Percentiles rank a stretch among this genome's conserved stretches.
These are phyloP conservation scores for Rhodosporidiobolus sp. DNA, from an alignment of 768 basidiomycete species.

Conservation along the genomic window DNA sequence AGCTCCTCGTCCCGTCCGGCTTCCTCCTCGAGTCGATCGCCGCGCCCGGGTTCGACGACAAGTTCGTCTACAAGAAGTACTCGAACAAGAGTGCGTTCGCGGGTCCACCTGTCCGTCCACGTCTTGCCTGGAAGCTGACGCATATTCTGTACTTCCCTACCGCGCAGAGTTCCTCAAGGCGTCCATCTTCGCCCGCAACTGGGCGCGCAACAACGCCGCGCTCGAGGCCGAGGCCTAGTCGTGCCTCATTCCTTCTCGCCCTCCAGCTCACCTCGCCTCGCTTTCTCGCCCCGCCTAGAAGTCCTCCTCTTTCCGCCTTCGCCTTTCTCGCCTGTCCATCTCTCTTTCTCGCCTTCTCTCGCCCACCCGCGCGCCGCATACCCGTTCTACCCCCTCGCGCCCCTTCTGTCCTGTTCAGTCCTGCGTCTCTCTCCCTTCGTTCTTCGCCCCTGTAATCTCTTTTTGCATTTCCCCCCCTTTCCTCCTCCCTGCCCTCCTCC, in stretches of 20 bases:
- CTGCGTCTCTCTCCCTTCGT: not conserved
- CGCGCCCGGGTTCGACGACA: slow-evolving; percentile 72
- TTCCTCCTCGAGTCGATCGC: slow-evolving; percentile 78
- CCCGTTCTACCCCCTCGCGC: not conserved
- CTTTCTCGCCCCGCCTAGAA: too few species aligned
- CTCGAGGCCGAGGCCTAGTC: slow-evolving; percentile 1
- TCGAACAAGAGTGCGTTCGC: slow-evolving; percentile 66
- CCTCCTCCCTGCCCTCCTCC: too few species aligned
- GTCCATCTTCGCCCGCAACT: slow-evolving; percentile 53
- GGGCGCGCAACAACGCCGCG: slow-evolving; percentile 48
- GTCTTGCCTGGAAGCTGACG: not conserved
- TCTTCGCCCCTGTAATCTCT: not conserved
- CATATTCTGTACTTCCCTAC: not conserved
- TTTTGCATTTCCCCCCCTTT: not conserved
- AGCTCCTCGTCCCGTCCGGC: slow-evolving; percentile 74
- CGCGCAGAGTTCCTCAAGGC: slow-evolving; percentile 76
- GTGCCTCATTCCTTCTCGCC: not conserved
- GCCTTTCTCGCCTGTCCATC: too few species aligned
- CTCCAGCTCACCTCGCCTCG: not conserved
- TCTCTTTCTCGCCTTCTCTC: too few species aligned
- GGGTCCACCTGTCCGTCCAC: not conserved
- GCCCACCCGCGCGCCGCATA: too few species aligned
- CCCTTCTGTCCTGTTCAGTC: not conserved
- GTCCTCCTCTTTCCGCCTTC: not conserved
- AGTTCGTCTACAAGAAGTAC: slow-evolving; percentile 94